Percentiles rank a stretch among this genome's conserved stretches.
Conservation (phyloP, 2,329 filamentous ascomycete species). For the Byssothecium circinans region DNA sequence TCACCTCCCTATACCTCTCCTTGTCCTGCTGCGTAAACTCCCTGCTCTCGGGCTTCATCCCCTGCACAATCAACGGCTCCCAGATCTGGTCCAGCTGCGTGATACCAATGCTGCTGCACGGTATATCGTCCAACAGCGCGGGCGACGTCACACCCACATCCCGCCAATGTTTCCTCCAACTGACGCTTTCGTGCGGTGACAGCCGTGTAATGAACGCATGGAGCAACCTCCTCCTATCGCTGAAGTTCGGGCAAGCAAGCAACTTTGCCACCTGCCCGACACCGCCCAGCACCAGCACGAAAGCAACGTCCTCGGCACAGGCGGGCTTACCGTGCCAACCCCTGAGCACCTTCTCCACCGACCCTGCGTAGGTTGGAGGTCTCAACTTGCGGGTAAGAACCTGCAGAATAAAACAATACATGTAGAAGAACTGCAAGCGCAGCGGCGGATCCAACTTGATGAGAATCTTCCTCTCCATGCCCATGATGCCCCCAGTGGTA, state of each 20-base stretch:
- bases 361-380: conserved; percentile 31
- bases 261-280: conserved; percentile 39
- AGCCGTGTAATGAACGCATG: conserved; percentile 38
- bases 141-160: conserved; percentile 39
- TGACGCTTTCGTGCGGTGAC: conserved; percentile 39
- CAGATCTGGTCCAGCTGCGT: conserved; percentile 42
- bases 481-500: conserved; percentile 32
- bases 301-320: conserved; percentile 40
- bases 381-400: conserved; percentile 36
- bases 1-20: conserved; percentile 31
- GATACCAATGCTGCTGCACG: conserved; percentile 40
- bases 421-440: conserved; percentile 42
- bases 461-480: conserved; percentile 36
- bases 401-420: conserved; percentile 43
- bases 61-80: conserved; percentile 33
- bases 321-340: conserved; percentile 37
- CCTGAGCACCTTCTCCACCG: conserved; percentile 33
- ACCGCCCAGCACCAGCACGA: conserved; percentile 40
- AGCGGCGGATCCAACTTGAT: conserved; percentile 34
- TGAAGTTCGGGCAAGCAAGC: conserved; percentile 35
- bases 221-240: conserved; percentile 34
- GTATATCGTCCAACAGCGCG: conserved; percentile 39
- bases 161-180: conserved; percentile 39
- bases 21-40: conserved; percentile 35
- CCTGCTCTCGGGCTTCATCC: conserved; percentile 33